These are phyloP conservation scores for Sclerotiophoma versabilis DNA, from an alignment of 2,329 filamentous ascomycete genomes.

Conservation along the genomic window DNA sequence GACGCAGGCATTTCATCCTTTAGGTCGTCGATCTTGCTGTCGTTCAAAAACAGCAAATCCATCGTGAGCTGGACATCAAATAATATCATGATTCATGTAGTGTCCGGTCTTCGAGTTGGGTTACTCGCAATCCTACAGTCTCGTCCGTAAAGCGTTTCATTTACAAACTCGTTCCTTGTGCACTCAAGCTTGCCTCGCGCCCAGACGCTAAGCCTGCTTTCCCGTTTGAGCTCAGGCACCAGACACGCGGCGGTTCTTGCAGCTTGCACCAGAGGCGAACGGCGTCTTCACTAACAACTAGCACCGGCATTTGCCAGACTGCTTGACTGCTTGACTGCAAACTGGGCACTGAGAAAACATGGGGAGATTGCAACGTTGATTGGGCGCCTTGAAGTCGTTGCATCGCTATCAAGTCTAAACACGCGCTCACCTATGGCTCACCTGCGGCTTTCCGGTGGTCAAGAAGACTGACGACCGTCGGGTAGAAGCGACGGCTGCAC, in stretches of 20 bases:
- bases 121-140: background rate
- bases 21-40: background rate
- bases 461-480: background rate
- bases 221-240: constrained; percentile 7
- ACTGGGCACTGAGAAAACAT: background rate
- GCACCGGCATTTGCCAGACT: background rate
- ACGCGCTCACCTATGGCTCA: background rate
- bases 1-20: constrained; percentile 15
- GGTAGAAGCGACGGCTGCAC: background rate
- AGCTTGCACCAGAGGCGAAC: background rate
- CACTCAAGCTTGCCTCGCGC: background rate
- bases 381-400: background rate
- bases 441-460: background rate
- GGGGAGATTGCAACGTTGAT: background rate
- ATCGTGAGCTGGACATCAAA: background rate
- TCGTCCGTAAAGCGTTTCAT: constrained; percentile 5
- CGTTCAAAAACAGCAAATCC: background rate
- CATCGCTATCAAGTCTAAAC: background rate
- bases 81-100: background rate
- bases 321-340: background rate
- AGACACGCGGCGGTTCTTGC: background rate
- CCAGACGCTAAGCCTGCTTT: background rate
- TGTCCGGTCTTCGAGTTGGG: background rate
- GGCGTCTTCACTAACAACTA: constrained; percentile 3
- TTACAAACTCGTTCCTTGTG: constrained; percentile 6